Base-by-base conservation (phyloP, 306 rosid genomes). In the Trifolium fragiferum region DNA sequence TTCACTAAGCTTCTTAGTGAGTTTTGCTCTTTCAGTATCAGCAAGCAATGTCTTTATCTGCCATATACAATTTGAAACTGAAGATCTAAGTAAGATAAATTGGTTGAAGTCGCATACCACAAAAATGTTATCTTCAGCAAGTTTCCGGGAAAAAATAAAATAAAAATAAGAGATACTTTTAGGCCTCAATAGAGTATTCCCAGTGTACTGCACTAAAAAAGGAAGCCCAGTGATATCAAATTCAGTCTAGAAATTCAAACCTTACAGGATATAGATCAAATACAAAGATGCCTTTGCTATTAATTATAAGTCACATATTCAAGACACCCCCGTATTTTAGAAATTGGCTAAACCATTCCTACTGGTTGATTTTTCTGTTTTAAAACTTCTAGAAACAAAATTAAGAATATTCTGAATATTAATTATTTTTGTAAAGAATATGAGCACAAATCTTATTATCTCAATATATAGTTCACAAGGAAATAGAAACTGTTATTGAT, bases 1-100 rank as follows among this genome's bases (percentile, higher is more conserved):
- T 78, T 94, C 96, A 81, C 97, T 94, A 67, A 94, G 92, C 81
- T 92, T 94, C 77, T 74, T 90, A 2, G 84, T 51, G 35, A 94
- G 90, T 75, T 80, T 86, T 14, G 66, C 78, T 81, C 99, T 88
- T 73, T 92, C 87, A 35, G 86, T 76, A 84, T 94, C 95, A 75
- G 88, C 90, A 60, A 92, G 84, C 75, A 91, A 79, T 44, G 89
- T 70, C 69, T 54, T 77, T 75, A 94, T 76, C 97, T 94, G 91
- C 50, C 54, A 12, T 12, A 19, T 71, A 47, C 47, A 38, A 67
- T 43, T 73, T 63, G 33, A 54, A 63, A 59, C 20, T 58, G 61
- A 72, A 70, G 21, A 71, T 32, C 41, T 61, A 49, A 64, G 59
- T 66, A 78, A 70, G 51, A 74, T 63, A 64, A 46, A 73, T n/a